Conservation (phyloP, 2,329 filamentous ascomycete species). For the Scedosporium minutisporum region DNA sequence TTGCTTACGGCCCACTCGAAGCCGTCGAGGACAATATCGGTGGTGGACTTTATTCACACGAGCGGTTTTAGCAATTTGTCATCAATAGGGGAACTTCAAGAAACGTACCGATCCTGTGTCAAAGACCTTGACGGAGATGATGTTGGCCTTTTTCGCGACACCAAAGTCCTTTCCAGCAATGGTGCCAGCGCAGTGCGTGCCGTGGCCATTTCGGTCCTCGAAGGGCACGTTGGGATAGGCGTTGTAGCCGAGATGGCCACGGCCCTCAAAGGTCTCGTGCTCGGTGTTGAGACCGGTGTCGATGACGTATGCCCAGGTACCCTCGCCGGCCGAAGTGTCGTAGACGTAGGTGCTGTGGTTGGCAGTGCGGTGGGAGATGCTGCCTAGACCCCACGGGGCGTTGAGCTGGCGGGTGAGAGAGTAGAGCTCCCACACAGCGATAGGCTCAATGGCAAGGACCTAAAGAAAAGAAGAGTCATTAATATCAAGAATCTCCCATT, state of each 20-base stretch:
- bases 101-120: conserved; percentile 11
- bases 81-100: neutral
- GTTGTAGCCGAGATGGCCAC: conserved; percentile 28
- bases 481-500: neutral
- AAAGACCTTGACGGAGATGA: conserved; percentile 38
- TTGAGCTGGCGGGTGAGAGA: conserved; percentile 23
- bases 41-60: conserved; percentile 3
- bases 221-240: conserved; percentile 21
- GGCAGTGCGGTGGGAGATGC: conserved; percentile 30
- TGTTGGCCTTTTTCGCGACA: conserved; percentile 31
- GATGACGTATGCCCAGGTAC: conserved; percentile 40
- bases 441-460: conserved; percentile 15
- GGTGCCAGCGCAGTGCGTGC: conserved; percentile 37
- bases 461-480: neutral
- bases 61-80: neutral
- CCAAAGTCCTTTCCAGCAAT: conserved; percentile 34
- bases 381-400: conserved; percentile 33
- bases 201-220: conserved; percentile 31
- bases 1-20: conserved; percentile 34
- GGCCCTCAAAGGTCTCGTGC: conserved; percentile 35
- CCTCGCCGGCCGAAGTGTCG: conserved; percentile 28
- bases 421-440: conserved; percentile 17
- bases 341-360: conserved; percentile 28
- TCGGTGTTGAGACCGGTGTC: conserved; percentile 41
- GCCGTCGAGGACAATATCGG: conserved; percentile 19